phyloP scores from a whole-genome alignment of 345 rosid species.

The Mangifera indica region DNA sequence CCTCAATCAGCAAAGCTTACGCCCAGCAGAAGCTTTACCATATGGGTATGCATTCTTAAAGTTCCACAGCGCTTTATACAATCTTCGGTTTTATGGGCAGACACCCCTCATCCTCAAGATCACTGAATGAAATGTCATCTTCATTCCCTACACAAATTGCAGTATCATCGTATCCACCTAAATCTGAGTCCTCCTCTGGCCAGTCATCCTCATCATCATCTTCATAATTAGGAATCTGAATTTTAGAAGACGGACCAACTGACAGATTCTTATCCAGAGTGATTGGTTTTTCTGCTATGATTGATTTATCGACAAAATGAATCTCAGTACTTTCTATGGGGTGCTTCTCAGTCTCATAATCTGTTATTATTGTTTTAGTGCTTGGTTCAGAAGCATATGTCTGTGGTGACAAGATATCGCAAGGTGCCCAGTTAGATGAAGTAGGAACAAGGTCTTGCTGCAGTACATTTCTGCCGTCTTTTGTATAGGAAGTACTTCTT shows the following conservation, averaged over 20 bases:
- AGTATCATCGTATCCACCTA: conserved; percentile 32
- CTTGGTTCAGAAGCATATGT: conserved; percentile 33
- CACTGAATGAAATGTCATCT: conserved; percentile 93
- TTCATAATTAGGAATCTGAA: conserved; percentile 46
- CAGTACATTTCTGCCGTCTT: conserved; percentile 16
- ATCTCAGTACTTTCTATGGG: conserved; percentile 49
- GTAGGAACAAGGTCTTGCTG: conserved; percentile 32
- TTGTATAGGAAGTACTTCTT: conserved; percentile 33
- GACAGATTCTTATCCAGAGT: conserved; percentile 32
- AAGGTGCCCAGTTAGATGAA: conserved; percentile 28
- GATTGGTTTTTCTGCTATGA: conserved; percentile 51
- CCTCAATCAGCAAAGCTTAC: conserved; percentile 27
- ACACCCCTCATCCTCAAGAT: conserved; percentile 68
- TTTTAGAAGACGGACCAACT: conserved; percentile 36
- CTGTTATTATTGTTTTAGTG: conserved; percentile 35
- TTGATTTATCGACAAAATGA: conserved; percentile 61
- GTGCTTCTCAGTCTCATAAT: conserved; percentile 63
- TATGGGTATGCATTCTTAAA: conserved; percentile 8
- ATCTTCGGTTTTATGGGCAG: conserved; percentile 43
- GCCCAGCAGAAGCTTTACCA: conserved; percentile 14
- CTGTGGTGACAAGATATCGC: conserved; percentile 28
- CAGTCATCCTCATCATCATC: conserved; percentile 66
- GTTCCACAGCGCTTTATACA: conserved; percentile 21
- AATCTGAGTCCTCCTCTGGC: conserved; percentile 72
- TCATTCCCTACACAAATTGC: conserved; percentile 46